Percentiles rank a stretch among this genome's conserved stretches.
phyloP scores from a whole-genome alignment of 768 basidiomycete genomes.

The Crucibulum laeve region DNA sequence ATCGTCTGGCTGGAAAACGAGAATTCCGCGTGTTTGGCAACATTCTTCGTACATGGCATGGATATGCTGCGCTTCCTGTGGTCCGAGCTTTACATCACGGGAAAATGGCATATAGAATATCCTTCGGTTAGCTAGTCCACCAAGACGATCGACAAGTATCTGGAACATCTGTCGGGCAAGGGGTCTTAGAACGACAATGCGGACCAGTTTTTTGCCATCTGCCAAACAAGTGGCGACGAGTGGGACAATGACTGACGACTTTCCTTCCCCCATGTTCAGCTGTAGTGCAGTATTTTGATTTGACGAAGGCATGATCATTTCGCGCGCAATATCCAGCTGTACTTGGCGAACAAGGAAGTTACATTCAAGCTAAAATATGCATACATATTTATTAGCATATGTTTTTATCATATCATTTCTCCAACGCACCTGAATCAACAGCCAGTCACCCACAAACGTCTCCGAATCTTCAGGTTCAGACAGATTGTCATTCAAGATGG shows the following conservation, averaged over 20 bases:
- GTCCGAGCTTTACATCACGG: constrained; percentile 24
- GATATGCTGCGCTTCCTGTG: constrained; percentile 16
- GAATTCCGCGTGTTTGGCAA: constrained; percentile 30
- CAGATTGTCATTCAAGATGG: constrained; percentile 5
- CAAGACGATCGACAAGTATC: constrained; percentile 36
- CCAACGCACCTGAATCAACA: constrained; percentile 35
- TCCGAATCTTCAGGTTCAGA: constrained; percentile 9
- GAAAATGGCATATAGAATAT: constrained; percentile 49
- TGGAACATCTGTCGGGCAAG: constrained; percentile 45
- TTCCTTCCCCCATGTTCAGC: constrained; percentile 59
- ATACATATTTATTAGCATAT: constrained; percentile 1
- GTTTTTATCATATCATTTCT: constrained; percentile 4
- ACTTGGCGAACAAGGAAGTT: constrained; percentile 38
- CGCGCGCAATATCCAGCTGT: constrained; percentile 34
- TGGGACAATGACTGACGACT: constrained; percentile 49
- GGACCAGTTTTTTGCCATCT: constrained; percentile 35
- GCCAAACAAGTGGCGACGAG: constrained; percentile 34
- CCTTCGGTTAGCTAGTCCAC: constrained; percentile 39
- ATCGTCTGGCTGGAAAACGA: constrained; percentile 51
- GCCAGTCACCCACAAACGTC: constrained; percentile 39
- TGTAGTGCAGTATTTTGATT: constrained; percentile 36
- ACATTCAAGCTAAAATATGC: constrained; percentile 36
- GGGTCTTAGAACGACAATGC: constrained; percentile 48
- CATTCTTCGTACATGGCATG: constrained; percentile 32
- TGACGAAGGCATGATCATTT: constrained; percentile 41